Evolutionary conservation across 2,329 filamentous ascomycete species (phyloP).

Genomic region (Ciborinia camelliae): DNA sequence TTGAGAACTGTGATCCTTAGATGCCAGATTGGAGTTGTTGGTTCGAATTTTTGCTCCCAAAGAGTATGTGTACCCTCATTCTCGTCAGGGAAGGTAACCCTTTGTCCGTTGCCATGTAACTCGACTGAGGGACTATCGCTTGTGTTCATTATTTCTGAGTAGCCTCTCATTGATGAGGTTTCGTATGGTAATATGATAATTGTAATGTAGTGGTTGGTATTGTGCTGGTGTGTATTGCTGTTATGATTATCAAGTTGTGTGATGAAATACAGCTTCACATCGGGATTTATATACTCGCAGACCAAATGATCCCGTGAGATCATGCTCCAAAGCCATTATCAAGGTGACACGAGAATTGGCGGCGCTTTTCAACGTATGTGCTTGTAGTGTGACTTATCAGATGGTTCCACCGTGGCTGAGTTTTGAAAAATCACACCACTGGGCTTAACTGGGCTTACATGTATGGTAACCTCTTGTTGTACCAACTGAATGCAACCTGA

Average conservation of each 20-base stretch:
- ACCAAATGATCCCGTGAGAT: neutral
- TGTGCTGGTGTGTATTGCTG: neutral
- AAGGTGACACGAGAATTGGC: neutral
- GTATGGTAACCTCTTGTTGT: neutral
- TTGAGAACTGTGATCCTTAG: slow-evolving; percentile 29
- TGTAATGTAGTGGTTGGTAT: neutral
- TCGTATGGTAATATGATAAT: neutral
- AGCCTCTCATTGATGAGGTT: slow-evolving; percentile 8
- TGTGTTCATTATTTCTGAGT: slow-evolving; percentile 15
- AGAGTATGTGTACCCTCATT: slow-evolving; percentile 23
- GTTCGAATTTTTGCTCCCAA: slow-evolving; percentile 24
- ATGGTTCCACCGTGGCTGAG: neutral
- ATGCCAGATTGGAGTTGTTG: slow-evolving; percentile 28
- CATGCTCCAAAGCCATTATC: neutral
- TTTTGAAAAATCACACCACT: neutral
- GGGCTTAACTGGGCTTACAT: neutral
- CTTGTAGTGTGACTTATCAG: neutral
- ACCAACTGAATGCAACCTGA: neutral
- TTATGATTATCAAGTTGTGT: neutral
- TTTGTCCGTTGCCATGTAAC: slow-evolving; percentile 26
- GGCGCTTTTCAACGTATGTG: neutral
- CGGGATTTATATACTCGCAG: neutral
- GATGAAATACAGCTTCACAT: neutral
- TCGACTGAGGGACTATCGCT: neutral
- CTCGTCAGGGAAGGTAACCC: slow-evolving; percentile 22